Base-by-base conservation (phyloP, 2,329 filamentous ascomycete species). In the Diaporthe batatas region DNA sequence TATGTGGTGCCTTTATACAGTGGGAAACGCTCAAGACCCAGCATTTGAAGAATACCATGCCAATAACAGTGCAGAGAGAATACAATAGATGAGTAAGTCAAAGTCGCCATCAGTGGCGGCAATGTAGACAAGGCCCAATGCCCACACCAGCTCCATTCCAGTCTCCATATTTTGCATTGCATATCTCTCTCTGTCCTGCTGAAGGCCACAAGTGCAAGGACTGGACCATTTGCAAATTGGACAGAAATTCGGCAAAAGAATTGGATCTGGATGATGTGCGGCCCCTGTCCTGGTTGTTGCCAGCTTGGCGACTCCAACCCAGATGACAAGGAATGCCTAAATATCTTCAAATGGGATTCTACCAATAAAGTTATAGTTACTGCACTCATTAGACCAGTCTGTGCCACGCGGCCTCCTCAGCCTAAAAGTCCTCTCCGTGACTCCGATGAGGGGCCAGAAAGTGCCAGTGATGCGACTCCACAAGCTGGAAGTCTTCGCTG, bases 391-490 rank as follows among this genome's bases (percentile, higher is more conserved):
- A 59, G n/a, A 10, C 36, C n/a, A 16, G 36, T 44, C n/a, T 16
- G n/a, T 11, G 36, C 57, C 34, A 59, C 34, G 25, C 2, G 34
- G 34, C 25, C 55, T 25, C 6, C 34, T 25, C 6, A n/a, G 55
- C 34, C 42, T 36, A 14, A 59, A 59, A 18, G 25, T 42, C 34
- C 42, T 7, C 34, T 34, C 21, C 8, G 18, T 3, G 12, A 58
- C 11, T 1, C 16, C 11, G 12, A 58, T 58, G 1, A 58, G n/a
- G 21, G 55, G 55, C 55, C 34, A 58, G 21, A 29, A 23, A 7
- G 5, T n/a, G 23, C n/a, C n/a, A n/a, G n/a, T n/a, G n/a, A 58
- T 58, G 34, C 55, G 55, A 25, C 34, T 58, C 34, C 55, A 58
- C 1, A 34, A 58, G 34, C 42, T 58, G n/a, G 42, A 12, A 10